Conservation (phyloP, 2,329 filamentous ascomycete genomes). For the Alternaria longipes region DNA sequence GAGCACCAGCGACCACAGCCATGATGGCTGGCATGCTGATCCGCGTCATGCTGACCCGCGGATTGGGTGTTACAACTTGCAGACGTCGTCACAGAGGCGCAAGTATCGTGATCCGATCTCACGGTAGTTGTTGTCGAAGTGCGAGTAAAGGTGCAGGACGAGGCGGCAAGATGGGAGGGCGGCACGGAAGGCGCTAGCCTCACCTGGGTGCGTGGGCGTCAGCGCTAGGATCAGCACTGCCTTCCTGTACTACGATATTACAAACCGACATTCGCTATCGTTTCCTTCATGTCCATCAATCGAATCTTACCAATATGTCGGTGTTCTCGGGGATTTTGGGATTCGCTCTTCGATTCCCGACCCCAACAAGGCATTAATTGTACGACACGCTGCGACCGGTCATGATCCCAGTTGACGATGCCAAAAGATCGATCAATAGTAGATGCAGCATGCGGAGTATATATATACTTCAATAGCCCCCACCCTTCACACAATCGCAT, state of each 20-base stretch:
- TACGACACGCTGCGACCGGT: not conserved
- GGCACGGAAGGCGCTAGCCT: conserved; percentile 3
- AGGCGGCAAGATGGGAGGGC: not conserved
- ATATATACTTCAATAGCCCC: not conserved
- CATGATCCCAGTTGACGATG: not conserved
- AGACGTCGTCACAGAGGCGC: not conserved
- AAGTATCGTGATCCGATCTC: not conserved
- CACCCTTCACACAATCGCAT: not conserved
- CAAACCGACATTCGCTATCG: not conserved
- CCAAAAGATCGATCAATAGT: not conserved
- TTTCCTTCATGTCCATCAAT: not conserved
- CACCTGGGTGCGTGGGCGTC: not conserved
- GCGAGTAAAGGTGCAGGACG: not conserved
- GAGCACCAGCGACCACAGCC: conserved; percentile 8
- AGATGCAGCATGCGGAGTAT: not conserved
- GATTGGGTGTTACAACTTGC: not conserved
- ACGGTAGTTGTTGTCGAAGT: not conserved
- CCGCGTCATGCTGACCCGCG: conserved; percentile 7
- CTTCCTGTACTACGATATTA: not conserved
- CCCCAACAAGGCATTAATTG: not conserved
- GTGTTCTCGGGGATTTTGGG: not conserved
- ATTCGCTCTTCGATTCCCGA: not conserved
- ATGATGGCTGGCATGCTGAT: conserved; percentile 9
- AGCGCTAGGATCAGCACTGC: not conserved
- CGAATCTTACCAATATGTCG: not conserved